Conservation (phyloP, 441 rosid species). For the Adansonia rubrostipa region DNA sequence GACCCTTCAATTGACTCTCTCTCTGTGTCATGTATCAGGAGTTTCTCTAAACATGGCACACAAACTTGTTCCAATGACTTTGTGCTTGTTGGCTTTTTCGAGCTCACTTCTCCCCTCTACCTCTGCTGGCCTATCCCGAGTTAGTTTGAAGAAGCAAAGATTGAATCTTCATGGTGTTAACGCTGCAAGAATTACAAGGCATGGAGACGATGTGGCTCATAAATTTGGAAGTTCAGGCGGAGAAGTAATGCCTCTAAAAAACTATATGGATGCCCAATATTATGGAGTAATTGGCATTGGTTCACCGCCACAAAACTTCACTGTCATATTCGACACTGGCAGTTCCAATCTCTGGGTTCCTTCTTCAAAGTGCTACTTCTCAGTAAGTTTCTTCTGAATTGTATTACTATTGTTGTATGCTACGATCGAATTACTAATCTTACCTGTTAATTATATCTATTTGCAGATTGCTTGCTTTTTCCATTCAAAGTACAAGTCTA, state of each 20-base stretch:
- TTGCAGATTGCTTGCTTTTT: slow-evolving; percentile 75
- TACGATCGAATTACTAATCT: slow-evolving; percentile 1
- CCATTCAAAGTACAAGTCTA: slow-evolving; percentile 69
- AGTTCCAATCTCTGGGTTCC: slow-evolving; percentile 94
- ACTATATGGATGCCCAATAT: slow-evolving; percentile 74
- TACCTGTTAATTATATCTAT: slow-evolving; percentile 6
- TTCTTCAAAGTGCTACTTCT: slow-evolving; percentile 66
- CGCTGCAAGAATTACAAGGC: slow-evolving; percentile 43
- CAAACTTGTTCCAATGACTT: slow-evolving; percentile 32
- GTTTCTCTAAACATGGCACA: slow-evolving; percentile 36
- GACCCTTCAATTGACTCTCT: not conserved
- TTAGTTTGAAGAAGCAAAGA: slow-evolving; percentile 62
- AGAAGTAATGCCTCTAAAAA: slow-evolving; percentile 61
- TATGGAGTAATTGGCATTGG: slow-evolving; percentile 77
- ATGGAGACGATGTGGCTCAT: slow-evolving; percentile 6
- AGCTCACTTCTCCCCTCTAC: slow-evolving; percentile 51
- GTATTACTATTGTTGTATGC: not conserved
- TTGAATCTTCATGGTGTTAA: slow-evolving; percentile 46
- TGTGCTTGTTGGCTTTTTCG: slow-evolving; percentile 48
- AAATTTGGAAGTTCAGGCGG: slow-evolving; percentile 31
- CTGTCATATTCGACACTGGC: slow-evolving; percentile 81
- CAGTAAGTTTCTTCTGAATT: slow-evolving; percentile 49
- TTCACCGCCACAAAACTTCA: slow-evolving; percentile 72
- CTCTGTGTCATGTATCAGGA: slow-evolving; percentile 33
- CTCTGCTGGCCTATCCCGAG: slow-evolving; percentile 53